These are phyloP conservation scores for Moniliophthora roreri DNA, from an alignment of 1,284 basidiomycete species.

Conservation along the genomic window DNA sequence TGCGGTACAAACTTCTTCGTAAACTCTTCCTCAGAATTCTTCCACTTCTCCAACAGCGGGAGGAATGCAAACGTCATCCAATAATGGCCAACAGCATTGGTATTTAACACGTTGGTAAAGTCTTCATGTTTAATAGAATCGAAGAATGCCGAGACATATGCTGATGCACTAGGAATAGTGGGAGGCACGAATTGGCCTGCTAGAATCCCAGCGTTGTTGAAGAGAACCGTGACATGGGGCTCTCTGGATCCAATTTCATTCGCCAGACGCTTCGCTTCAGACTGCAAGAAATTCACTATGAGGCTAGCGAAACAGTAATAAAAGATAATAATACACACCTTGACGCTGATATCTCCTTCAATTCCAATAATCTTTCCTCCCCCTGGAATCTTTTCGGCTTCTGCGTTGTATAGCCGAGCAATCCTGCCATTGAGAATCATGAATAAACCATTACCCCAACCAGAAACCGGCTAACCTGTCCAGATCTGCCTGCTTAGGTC, in stretches of 20 bases:
- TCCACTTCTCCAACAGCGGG: conserved; percentile 49
- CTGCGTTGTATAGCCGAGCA: conserved; percentile 39
- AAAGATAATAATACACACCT: conserved; percentile 28
- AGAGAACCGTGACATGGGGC: conserved; percentile 41
- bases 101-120: conserved; percentile 27
- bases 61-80: conserved; percentile 52
- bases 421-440: conserved; percentile 25
- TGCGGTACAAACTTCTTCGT: conserved; percentile 44
- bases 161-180: conserved; percentile 31
- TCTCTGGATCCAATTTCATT: conserved; percentile 39
- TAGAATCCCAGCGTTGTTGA: conserved; percentile 35
- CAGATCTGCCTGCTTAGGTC: conserved; percentile 42
- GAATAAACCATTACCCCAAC: background rate
- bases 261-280: conserved; percentile 45
- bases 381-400: conserved; percentile 27
- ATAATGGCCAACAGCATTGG: conserved; percentile 50
- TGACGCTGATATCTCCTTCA: conserved; percentile 44
- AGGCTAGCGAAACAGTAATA: background rate
- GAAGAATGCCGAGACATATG: conserved; percentile 39
- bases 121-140: conserved; percentile 37
- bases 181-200: conserved; percentile 28
- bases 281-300: conserved; percentile 28
- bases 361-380: conserved; percentile 41
- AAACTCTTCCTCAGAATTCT: conserved; percentile 21
- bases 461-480: conserved; percentile 26